Base-by-base conservation (phyloP, 2,329 filamentous ascomycete species). In the Ophiobolus disseminans region DNA sequence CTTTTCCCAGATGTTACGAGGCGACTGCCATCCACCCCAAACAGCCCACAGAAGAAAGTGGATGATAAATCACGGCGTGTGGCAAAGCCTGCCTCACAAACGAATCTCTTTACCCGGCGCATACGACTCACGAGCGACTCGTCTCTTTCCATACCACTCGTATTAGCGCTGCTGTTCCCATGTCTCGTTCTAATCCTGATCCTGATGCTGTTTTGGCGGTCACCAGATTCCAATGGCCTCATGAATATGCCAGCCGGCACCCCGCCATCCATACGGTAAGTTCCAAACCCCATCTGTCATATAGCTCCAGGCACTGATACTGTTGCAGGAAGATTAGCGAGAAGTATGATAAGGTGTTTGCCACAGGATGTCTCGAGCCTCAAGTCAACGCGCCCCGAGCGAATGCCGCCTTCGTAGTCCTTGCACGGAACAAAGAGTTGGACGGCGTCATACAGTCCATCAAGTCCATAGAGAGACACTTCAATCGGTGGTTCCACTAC, bases 401-500 rank as follows among this genome's bases (percentile, higher is more conserved):
- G 61, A 99, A 97, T 69, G 94, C 90, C 52, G 93, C 91, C 20
- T 96, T 99, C 67, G 94, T 99, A 56, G 91, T 99, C 30, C 82
- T 99, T 50, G 94, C 94, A 45, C 82, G 94, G 64, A 97, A 99
- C 73, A 95, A 96, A 80, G 94, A 99, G 77, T 75, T 99, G 57
- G 92, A 96, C 0, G 94, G 94, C 51, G 94, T 99, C 30, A 85
- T 99, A 58, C 91, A 97, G 75, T 97, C 94, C 8, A 84, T 99
- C 73, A 97, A 97, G 79, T 97, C 93, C 34, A 92, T 99, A 61
- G 94, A 99, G 79, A 85, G 94, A 63, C 94, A 99, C 76, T 99
- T 99, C 84, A 99, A 99, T 77, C 86, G 92, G 60, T 99, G 93
- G 92, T 99, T 91, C 73, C 86, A 97, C 75, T 99, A 99, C 73